Evolutionary conservation across 495 filamentous ascomycete genomes (phyloP).

Genomic region (Paragyromitra xinjiangensis): DNA sequence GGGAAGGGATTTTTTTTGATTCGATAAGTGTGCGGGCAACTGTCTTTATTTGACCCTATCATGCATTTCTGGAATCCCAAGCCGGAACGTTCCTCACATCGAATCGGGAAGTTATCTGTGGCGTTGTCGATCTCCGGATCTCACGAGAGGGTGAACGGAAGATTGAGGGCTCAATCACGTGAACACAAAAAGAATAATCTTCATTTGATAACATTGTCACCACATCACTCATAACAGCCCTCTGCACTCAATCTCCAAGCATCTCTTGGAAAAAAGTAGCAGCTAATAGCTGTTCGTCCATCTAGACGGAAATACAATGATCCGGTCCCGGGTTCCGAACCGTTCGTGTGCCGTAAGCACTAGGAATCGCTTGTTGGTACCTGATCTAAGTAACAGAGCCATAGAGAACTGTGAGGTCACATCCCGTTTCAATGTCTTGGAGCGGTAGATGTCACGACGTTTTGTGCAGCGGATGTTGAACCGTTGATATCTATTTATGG

Average conservation of each 20-base stretch:
- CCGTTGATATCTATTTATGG: slow-evolving; percentile 28
- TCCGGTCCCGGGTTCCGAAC: neutral
- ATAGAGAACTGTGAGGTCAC: neutral
- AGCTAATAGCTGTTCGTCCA: neutral
- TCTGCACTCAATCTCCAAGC: neutral
- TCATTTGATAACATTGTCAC: neutral
- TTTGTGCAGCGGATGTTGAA: slow-evolving; percentile 4
- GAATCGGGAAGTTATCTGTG: neutral
- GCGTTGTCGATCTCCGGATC: slow-evolving; percentile 4
- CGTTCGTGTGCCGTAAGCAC: neutral
- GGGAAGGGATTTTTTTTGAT: neutral
- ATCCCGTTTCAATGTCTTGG: slow-evolving; percentile 2
- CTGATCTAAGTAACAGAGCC: neutral
- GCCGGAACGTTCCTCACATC: neutral
- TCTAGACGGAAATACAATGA: slow-evolving; percentile 25
- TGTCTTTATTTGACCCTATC: neutral
- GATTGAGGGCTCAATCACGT: neutral
- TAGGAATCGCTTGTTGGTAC: neutral
- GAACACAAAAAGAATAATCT: neutral
- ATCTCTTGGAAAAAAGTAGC: neutral
- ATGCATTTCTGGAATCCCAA: neutral
- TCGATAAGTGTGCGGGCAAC: neutral
- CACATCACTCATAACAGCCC: neutral
- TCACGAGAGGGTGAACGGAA: slow-evolving; percentile 1
- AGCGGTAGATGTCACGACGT: slow-evolving; percentile 30